Evolutionary conservation across 257 asterid species (phyloP).

Genomic region (Petrea volubilis): DNA sequence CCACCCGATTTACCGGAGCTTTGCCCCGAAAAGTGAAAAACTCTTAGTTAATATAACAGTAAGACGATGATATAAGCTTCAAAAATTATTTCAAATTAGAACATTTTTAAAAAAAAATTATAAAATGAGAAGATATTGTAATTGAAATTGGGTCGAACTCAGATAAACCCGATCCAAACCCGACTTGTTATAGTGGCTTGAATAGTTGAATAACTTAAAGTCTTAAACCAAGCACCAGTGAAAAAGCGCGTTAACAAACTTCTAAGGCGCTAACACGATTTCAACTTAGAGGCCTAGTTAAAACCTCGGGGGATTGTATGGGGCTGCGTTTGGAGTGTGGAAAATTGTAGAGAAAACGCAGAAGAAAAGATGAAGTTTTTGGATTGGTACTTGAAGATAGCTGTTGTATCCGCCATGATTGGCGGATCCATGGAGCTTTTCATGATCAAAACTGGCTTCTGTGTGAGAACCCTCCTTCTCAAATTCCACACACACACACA

Average conservation of each 20-base stretch:
- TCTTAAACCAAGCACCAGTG: too few species aligned
- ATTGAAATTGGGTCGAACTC: background rate
- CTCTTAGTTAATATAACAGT: too few species aligned
- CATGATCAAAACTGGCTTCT: conserved; percentile 97
- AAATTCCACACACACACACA: background rate
- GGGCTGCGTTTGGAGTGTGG: conserved; percentile 9
- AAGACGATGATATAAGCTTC: too few species aligned
- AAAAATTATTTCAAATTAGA: too few species aligned
- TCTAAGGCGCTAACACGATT: background rate
- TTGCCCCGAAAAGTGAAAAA: too few species aligned
- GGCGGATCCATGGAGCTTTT: conserved; percentile 94
- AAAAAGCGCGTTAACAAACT: background rate
- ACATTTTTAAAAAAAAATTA: too few species aligned
- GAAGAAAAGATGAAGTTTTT: conserved; percentile 55
- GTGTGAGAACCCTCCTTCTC: conserved; percentile 70
- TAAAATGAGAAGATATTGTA: too few species aligned
- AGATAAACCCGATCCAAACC: background rate
- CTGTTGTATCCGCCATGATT: conserved; percentile 56
- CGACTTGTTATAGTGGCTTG: too few species aligned
- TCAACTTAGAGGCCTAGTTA: background rate
- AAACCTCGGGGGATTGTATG: background rate
- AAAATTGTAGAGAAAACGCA: background rate
- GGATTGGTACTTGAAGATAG: conserved; percentile 91
- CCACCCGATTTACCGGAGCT: too few species aligned
- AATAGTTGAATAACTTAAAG: too few species aligned